Evolutionary conservation across 139 green algal species (phyloP).

Genomic region (Edaphochlamys debaryana): DNA sequence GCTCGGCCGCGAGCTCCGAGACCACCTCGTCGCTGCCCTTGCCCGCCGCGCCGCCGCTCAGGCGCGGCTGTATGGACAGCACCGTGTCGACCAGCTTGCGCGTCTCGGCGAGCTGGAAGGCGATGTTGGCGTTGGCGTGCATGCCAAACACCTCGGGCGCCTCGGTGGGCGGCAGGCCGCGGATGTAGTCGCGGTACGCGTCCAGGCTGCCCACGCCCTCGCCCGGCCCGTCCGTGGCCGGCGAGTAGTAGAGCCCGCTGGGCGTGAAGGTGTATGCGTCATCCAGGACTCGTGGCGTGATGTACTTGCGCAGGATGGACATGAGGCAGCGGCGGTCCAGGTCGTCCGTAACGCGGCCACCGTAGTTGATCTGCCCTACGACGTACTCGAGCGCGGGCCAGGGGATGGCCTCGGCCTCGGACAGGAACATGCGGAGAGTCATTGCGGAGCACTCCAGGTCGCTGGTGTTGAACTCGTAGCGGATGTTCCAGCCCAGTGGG

Average conservation of each 20-base stretch:
- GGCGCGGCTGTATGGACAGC: conserved; percentile 79
- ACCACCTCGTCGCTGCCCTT: conserved; percentile 72
- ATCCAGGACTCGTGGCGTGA: conserved; percentile 69
- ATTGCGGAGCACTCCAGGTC: conserved; percentile 87
- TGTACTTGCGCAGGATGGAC: conserved; percentile 79
- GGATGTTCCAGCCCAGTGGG: conserved; percentile 89
- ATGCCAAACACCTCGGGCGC: conserved; percentile 91
- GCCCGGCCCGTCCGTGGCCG: conserved; percentile 13
- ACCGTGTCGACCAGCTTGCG: conserved; percentile 72
- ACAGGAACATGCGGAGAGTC: conserved; percentile 82
- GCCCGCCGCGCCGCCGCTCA: conserved; percentile 40
- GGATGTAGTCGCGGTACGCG: conserved; percentile 73
- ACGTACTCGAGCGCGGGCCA: conserved; percentile 89
- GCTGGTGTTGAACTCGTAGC: conserved; percentile 87
- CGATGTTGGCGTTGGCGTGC: conserved; percentile 89
- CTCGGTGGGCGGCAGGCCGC: conserved; percentile 68
- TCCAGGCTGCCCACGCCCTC: conserved; percentile 46
- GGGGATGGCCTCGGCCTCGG: conserved; percentile 72
- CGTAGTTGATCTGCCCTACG: conserved; percentile 91
- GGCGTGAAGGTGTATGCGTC: conserved; percentile 73
- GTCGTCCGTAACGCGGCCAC: conserved; percentile 89
- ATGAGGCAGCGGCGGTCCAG: conserved; percentile 83
- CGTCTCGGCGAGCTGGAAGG: conserved; percentile 84
- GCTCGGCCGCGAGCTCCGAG: conserved; percentile 62
- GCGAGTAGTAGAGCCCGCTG: conserved; percentile 65